Evolutionary conservation across 2,329 filamentous ascomycete genomes (phyloP).

Genomic region (Fusarium pseudoanthophilum): DNA sequence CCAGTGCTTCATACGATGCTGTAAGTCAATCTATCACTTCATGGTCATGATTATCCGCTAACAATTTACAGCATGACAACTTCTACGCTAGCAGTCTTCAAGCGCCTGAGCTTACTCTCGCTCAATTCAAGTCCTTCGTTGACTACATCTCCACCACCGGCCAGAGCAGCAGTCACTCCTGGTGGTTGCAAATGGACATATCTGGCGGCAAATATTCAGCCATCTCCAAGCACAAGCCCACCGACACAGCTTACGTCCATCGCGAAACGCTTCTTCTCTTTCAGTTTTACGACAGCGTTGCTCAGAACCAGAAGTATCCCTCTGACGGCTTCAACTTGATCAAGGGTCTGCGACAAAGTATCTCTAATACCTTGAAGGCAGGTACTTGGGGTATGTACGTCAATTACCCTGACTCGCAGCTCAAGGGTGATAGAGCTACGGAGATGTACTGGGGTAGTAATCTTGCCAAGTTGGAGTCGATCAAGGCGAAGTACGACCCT

Average conservation of each 20-base stretch:
- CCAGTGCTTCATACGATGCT: slow-evolving; percentile 35
- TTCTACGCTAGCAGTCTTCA: slow-evolving; percentile 48
- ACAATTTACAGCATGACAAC: slow-evolving; percentile 41
- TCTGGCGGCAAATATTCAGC: slow-evolving; percentile 51
- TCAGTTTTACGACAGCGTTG: slow-evolving; percentile 59
- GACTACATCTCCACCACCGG: slow-evolving; percentile 38
- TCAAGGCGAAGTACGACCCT: slow-evolving; percentile 53
- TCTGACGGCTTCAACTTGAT: slow-evolving; percentile 49
- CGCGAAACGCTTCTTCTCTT: slow-evolving; percentile 61
- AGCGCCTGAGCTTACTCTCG: slow-evolving; percentile 34
- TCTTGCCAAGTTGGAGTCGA: slow-evolving; percentile 46
- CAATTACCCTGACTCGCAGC: slow-evolving; percentile 54
- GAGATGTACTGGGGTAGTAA: slow-evolving; percentile 53
- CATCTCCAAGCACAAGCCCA: slow-evolving; percentile 46
- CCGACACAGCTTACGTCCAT: slow-evolving; percentile 52
- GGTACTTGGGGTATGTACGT: slow-evolving; percentile 54
- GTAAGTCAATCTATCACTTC: too few species aligned
- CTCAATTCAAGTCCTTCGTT: slow-evolving; percentile 42
- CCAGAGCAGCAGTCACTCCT: slow-evolving; percentile 32
- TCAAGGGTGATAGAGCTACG: slow-evolving; percentile 49
- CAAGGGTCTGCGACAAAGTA: slow-evolving; percentile 48
- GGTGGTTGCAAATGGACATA: slow-evolving; percentile 49
- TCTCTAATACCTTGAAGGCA: slow-evolving; percentile 43
- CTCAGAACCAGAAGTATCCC: slow-evolving; percentile 44
- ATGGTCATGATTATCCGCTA: neutral